Base-by-base conservation (phyloP, 2,329 filamentous ascomycete species). In the Stachybotrys elegans region DNA sequence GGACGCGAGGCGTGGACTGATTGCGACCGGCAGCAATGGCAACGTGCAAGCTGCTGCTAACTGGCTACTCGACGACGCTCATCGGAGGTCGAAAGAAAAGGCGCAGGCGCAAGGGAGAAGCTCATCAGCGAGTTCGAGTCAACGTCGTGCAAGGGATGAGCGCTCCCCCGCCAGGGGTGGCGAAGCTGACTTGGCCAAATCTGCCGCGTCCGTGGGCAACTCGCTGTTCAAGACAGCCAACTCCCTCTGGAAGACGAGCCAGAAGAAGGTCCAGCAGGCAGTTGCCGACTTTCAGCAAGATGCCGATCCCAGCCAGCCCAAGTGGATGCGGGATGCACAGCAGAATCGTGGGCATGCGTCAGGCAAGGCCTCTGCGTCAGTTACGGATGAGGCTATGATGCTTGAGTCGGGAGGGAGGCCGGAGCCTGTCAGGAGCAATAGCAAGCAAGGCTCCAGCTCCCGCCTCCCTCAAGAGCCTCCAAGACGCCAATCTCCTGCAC, bases 141-240 rank as follows among this genome's bases (percentile, higher is more conserved):
- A 58, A 4, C 55, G 52, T 22, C 52, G 52, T 12, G 52, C 49
- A 48, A 59, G 74, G 44, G 76, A 84, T 41, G 78, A 69, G 46
- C 67, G 70, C 46, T 81, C 82, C 2, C 78, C 78, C 4, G 73
- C 72, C 9, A 67, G 67, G 35, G 54, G 63, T 7, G 55, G 63
- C 7, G 86, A 90, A 2, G 81, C 75, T 43, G 92, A 96, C 55
- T 75, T 95, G 44, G 74, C 88, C 14, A 89, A 92, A 57, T 78
- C 85, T 35, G 92, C 92, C 3, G 82, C 88, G 6, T 86, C 91
- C 25, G 75, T 97, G 58, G 88, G 93, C 1, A 88, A 72, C 36
- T 94, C 78, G 49, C 67, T 98, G 12, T 83, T 97, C 63, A 98
- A 98, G 63, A 93, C 91, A 3, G 93, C 93, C 2, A 95, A 94